A percentile compares a stretch with the other conserved stretches of the same genome.
phyloP scores from a whole-genome alignment of 2,329 filamentous ascomycete genomes.

The Orbilia brochopaga region DNA sequence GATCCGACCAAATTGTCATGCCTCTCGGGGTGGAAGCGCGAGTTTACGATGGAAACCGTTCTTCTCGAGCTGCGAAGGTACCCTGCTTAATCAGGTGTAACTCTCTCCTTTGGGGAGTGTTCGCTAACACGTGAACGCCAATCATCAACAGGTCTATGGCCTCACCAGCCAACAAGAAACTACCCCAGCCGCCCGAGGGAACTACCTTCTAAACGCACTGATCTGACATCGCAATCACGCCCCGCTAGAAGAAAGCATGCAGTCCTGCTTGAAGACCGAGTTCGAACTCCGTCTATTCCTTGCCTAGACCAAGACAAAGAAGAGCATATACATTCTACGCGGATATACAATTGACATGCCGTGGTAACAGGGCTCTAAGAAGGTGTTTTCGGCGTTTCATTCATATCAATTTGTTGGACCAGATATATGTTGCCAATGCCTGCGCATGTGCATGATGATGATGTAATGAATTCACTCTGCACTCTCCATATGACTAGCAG shows the following conservation, averaged over 20 bases:
- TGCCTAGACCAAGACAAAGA: not conserved
- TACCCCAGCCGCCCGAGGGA: conserved; percentile 89
- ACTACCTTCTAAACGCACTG: conserved; percentile 62
- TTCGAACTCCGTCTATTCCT: not conserved
- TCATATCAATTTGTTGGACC: not conserved
- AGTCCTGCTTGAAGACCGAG: not conserved
- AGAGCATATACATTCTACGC: too few relatives aligned
- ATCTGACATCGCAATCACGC: not conserved
- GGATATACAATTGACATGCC: conserved; percentile 18
- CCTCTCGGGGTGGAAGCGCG: conserved; percentile 85
- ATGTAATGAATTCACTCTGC: conserved; percentile 43
- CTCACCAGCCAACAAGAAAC: conserved; percentile 86
- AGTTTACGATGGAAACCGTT: conserved; percentile 94
- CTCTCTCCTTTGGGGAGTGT: not conserved
- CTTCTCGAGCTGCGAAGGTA: conserved; percentile 83
- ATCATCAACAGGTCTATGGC: conserved; percentile 79
- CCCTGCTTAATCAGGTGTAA: not conserved
- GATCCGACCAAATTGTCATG: conserved; percentile 84
- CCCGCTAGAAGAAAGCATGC: not conserved
- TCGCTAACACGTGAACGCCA: conserved; percentile 11
- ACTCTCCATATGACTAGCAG: conserved; percentile 29
- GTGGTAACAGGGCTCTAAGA: not conserved
- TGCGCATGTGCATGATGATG: conserved; percentile 20
- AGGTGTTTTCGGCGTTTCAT: conserved; percentile 47
- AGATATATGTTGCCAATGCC: not conserved